Evolutionary conservation across 1,139 yeast species (phyloP), one percentile per base, ranked within the genome.

Genomic region (Blastobotrys proliferans): DNA sequence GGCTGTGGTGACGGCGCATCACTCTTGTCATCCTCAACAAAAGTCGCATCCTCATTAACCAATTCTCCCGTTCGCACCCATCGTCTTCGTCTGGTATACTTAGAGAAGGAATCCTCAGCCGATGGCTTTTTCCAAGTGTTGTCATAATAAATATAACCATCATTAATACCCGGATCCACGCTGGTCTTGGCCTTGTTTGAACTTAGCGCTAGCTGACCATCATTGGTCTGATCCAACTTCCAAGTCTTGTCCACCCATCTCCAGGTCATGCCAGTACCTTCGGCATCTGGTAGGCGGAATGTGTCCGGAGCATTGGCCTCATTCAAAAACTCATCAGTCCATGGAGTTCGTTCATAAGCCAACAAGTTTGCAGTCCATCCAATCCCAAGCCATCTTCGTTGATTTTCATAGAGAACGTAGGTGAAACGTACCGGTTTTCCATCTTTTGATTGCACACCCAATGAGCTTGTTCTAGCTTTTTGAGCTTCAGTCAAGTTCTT

Each of bases 1-100:
- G 35, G 9, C n/a, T n/a, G n/a, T n/a, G n/a, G n/a, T n/a, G n/a
- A n/a, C n/a, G n/a, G 13, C 35, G 10, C 9, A 17, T 44, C 35
- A 17, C 19, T 35, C 3, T 11, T 22, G 10, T 27, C 38, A 6
- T 36, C 40, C 22, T 18, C 35, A 6, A 22, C 36, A 3, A 13
- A 25, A 2, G 9, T 9, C n/a, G 40, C 19, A 17, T 49, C 51
- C 16, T 45, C 45, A 16, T 53, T 44, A 16, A 84, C 80, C 55
- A 90, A 73, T 63, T 88, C 96, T 0, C 97, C 98, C 0, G 94
- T 86, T 53, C 97, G 76, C 21, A 90, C 77, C 98, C 98, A 92
- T 61, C 97, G 74, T 67, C 98, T 77, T 61, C 96, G 77, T 62
- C 98, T 76, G 6, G 98, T 92, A 60, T 87, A 92, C 64, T 87